Conservation (phyloP, 192 early-diverging fungal species). For the Podila verticillata region DNA sequence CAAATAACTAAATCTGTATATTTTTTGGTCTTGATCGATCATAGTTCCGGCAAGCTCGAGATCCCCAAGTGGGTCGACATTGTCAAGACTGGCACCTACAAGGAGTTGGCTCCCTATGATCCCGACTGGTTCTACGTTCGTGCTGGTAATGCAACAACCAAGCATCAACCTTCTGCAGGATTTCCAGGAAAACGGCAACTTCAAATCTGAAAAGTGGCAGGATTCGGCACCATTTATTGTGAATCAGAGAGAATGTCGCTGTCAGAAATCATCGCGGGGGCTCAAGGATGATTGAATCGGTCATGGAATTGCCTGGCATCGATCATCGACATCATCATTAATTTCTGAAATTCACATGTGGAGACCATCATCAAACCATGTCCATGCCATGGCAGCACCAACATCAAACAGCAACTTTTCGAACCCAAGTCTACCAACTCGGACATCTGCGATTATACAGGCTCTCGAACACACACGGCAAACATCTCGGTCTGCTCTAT, state of each 20-base stretch:
- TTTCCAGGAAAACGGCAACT: neutral
- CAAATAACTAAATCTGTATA: slow-evolving; percentile 1
- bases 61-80: slow-evolving; percentile 99
- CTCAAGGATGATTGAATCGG: neutral
- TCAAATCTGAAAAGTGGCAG: neutral
- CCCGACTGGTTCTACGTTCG: slow-evolving; percentile 99
- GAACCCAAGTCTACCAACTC: neutral
- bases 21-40: slow-evolving; percentile 1
- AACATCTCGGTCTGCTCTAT: too few relatives aligned
- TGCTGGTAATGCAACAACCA: slow-evolving; percentile 70
- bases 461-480: too few relatives aligned
- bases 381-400: neutral
- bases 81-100: slow-evolving; percentile 97
- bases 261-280: neutral
- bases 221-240: neutral
- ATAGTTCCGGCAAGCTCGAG: slow-evolving; percentile 91
- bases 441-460: too few relatives aligned
- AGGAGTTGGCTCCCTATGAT: slow-evolving; percentile 98
- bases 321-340: neutral
- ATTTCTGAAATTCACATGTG: slow-evolving; percentile 3
- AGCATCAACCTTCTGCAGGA: neutral
- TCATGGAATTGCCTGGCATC: neutral
- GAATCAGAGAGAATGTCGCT: neutral
- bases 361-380: neutral
- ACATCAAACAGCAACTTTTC: neutral